phyloP scores from a whole-genome alignment of 116 monocot genomes.

The Phalaenopsis hybrid region DNA sequence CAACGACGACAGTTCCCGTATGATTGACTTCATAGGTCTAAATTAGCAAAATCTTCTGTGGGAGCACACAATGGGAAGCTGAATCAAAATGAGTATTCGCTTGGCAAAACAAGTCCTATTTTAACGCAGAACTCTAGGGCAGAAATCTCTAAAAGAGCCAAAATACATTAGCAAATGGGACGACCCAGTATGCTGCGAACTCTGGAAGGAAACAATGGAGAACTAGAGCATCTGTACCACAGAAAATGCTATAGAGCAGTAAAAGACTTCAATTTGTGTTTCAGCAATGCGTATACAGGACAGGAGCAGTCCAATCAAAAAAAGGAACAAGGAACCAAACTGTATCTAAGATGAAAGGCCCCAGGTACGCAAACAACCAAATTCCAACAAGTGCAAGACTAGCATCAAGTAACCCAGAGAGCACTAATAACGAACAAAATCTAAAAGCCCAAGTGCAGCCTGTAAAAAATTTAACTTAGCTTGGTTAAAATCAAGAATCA shows the following conservation, averaged over 20 bases:
- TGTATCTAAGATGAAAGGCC: background rate
- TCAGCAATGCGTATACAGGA: background rate
- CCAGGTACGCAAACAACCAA: background rate
- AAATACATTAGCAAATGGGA: no score
- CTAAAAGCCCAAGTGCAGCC: background rate
- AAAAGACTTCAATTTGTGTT: constrained; percentile 1
- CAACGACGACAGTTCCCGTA: no score
- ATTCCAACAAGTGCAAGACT: constrained; percentile 6
- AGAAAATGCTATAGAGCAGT: constrained; percentile 2
- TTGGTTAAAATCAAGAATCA: background rate
- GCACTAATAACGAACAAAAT: background rate
- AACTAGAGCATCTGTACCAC: background rate
- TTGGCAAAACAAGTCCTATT: no score
- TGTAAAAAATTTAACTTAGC: background rate
- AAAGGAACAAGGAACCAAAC: background rate
- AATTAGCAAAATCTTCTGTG: no score
- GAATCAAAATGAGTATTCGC: no score
- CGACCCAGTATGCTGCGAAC: no score
- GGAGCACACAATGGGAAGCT: no score
- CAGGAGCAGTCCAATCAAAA: background rate
- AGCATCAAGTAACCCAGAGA: constrained; percentile 6
- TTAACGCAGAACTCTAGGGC: no score
- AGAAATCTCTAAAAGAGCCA: no score
- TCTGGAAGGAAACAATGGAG: background rate
- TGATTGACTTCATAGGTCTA: no score